Conservation (phyloP, 1,139 yeast species). For the Candida labiduridarum region DNA sequence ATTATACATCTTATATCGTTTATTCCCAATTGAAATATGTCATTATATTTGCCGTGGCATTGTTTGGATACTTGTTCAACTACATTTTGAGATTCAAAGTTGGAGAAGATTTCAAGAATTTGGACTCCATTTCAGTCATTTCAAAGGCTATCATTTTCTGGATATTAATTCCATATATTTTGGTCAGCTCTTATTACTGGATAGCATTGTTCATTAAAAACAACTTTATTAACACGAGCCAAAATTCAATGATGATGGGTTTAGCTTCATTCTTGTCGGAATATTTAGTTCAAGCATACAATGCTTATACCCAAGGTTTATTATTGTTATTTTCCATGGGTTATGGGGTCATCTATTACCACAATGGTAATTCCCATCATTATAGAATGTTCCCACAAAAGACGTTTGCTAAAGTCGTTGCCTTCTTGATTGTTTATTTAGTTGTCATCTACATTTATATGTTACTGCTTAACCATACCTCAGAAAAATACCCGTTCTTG, state of each 20-base stretch:
- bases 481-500: slow-evolving; percentile 6
- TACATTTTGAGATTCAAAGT: slow-evolving; percentile 31
- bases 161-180: slow-evolving; percentile 28
- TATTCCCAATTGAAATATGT: slow-evolving; percentile 23
- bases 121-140: slow-evolving; percentile 37
- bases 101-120: slow-evolving; percentile 31
- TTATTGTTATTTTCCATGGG: slow-evolving; percentile 42
- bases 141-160: slow-evolving; percentile 36
- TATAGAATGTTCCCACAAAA: slow-evolving; percentile 30
- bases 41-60: slow-evolving; percentile 19
- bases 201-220: slow-evolving; percentile 22
- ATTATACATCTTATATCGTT: slow-evolving; percentile 20
- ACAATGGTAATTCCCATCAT: slow-evolving; percentile 26
- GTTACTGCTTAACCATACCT: not conserved
- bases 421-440: slow-evolving; percentile 18
- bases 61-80: slow-evolving; percentile 27
- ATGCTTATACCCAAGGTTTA: slow-evolving; percentile 15
- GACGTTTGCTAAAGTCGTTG: slow-evolving; percentile 20
- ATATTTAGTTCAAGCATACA: slow-evolving; percentile 8
- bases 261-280: slow-evolving; percentile 2
- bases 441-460: slow-evolving; percentile 8
- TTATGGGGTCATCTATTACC: slow-evolving; percentile 40
- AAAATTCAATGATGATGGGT: slow-evolving; percentile 8
- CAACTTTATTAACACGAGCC: slow-evolving; percentile 13
- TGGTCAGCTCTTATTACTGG: slow-evolving; percentile 14